Conservation (phyloP, 1,139 yeast species). For the Yamadazyma mexicana region DNA sequence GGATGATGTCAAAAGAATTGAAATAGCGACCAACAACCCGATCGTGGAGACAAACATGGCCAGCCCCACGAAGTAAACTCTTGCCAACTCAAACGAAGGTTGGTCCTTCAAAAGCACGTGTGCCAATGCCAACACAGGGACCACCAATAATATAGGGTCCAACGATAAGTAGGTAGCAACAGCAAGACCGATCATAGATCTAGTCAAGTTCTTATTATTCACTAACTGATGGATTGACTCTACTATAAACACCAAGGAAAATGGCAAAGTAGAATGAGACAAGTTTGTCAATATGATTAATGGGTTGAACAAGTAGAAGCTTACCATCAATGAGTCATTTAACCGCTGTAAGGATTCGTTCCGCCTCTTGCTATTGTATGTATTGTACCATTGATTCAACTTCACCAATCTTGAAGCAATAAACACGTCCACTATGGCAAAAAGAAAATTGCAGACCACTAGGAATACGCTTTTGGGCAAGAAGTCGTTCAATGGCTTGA, state of each 20-base stretch:
- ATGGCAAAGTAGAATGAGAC: conserved; percentile 65
- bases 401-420: conserved; percentile 43
- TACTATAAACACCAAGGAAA: conserved; percentile 59
- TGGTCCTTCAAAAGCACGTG: conserved; percentile 18
- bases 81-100: conserved; percentile 7
- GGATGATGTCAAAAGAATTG: conserved; percentile 34
- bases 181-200: conserved; percentile 57
- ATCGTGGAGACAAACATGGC: conserved; percentile 26
- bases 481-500: conserved; percentile 23
- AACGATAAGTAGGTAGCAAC: conserved; percentile 64
- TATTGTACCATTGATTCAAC: conserved; percentile 39
- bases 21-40: conserved; percentile 34
- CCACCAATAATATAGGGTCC: conserved; percentile 56
- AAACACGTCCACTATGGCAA: conserved; percentile 40
- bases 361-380: conserved; percentile 24
- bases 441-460: conserved; percentile 27
- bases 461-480: conserved; percentile 20
- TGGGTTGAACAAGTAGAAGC: conserved; percentile 80
- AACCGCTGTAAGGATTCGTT: conserved; percentile 22
- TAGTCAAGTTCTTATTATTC: conserved; percentile 33
- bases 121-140: conserved; percentile 53
- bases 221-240: conserved; percentile 52
- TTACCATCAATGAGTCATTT: conserved; percentile 48
- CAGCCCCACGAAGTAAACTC: conserved; percentile 15
- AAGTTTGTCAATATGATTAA: conserved; percentile 65